Percentiles rank a stretch among this genome's conserved stretches.
Evolutionary conservation across 2,329 filamentous ascomycete genomes (phyloP).

Genomic region (Claviceps sp.): DNA sequence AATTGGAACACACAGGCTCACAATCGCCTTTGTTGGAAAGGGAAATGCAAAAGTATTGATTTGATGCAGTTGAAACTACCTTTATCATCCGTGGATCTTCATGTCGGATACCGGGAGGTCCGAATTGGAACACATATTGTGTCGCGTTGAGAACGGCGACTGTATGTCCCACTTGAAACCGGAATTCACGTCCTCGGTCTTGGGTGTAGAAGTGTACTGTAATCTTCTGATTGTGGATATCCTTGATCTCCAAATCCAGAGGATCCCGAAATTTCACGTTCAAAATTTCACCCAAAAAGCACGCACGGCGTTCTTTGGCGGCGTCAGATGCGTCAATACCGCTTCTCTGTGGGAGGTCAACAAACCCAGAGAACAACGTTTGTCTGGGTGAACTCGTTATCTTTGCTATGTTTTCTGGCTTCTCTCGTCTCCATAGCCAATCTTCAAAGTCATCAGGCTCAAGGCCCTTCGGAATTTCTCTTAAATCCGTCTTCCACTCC

Average conservation of each 20-base stretch:
- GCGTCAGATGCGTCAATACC: not conserved
- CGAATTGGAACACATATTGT: not conserved
- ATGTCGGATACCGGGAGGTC: not conserved
- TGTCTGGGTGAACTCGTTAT: not conserved
- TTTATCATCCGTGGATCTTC: not conserved
- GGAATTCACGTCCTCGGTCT: no score
- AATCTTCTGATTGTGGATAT: no score
- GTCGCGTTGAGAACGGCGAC: not conserved
- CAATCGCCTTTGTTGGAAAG: no score
- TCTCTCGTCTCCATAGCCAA: not conserved
- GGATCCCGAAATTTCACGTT: no score
- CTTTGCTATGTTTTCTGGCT: not conserved
- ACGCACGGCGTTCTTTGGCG: not conserved
- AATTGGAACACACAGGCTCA: no score
- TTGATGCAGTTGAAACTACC: not conserved
- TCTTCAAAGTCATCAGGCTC: not conserved
- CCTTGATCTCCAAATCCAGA: not conserved
- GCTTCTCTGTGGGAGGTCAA: not conserved
- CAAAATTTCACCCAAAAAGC: not conserved
- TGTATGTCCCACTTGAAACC: no score
- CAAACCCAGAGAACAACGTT: not conserved
- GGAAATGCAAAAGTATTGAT: no score
- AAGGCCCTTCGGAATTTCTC: not conserved
- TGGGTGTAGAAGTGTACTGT: no score
- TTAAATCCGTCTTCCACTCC: not conserved